Conservation (phyloP, 169 alveolate genomes). For the Theileria parva region DNA sequence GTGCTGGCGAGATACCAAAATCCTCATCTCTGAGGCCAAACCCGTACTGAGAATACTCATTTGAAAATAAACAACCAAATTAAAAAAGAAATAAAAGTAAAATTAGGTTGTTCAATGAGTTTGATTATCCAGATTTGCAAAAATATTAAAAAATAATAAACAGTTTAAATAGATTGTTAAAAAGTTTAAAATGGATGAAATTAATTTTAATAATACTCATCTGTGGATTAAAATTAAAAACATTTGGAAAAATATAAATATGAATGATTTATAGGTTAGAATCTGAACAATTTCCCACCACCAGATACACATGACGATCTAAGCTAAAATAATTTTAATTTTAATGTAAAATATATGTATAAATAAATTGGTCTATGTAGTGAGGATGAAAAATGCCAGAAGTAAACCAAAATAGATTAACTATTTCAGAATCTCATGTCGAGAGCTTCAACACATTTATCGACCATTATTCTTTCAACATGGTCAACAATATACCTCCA, state of each 20-base stretch:
- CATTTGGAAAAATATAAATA: neutral
- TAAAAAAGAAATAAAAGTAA: neutral
- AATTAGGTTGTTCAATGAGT: neutral
- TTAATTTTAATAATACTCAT: neutral
- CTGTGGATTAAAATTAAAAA: too few species aligned
- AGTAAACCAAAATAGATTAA: constrained; percentile 43
- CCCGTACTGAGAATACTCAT: constrained; percentile 65
- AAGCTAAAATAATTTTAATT: neutral
- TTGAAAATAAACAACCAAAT: neutral
- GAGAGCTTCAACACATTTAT: constrained; percentile 67
- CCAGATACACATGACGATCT: constrained; percentile 4
- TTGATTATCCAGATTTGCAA: neutral
- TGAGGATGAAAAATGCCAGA: constrained; percentile 28
- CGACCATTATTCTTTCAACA: constrained; percentile 54
- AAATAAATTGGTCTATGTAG: neutral
- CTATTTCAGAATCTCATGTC: constrained; percentile 56
- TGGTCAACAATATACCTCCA: constrained; percentile 70
- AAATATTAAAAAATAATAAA: too few species aligned
- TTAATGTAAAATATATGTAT: constrained; percentile 1
- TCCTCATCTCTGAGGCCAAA: constrained; percentile 63
- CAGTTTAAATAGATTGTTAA: neutral
- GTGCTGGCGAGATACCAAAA: constrained; percentile 65
- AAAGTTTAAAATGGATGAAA: neutral
- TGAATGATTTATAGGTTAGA: neutral
- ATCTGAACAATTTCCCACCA: constrained; percentile 5